Evolutionary conservation across 495 filamentous ascomycete species (phyloP).

Genomic region (Amorphotheca resinae): DNA sequence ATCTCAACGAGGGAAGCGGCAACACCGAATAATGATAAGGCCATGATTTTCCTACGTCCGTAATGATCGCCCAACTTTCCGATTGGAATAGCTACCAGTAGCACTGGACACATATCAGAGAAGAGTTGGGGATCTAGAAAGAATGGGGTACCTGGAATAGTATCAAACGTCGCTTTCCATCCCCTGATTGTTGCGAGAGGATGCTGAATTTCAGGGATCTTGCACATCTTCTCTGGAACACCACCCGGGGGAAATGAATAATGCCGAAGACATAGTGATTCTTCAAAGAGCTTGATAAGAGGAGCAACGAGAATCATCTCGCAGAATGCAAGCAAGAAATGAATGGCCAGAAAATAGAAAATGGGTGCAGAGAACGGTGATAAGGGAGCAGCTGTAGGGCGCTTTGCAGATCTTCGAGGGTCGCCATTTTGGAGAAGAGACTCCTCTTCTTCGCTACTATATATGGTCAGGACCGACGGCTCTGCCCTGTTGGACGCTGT

Average conservation of each 20-base stretch:
- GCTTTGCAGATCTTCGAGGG: background rate
- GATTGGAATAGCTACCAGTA: slow-evolving; percentile 17
- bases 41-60: slow-evolving; percentile 15
- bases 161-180: slow-evolving; percentile 19
- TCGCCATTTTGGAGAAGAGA: background rate
- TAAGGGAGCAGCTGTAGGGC: background rate
- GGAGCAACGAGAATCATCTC: slow-evolving; percentile 19
- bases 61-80: slow-evolving; percentile 16
- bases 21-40: slow-evolving; percentile 13
- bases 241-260: slow-evolving; percentile 12
- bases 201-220: slow-evolving; percentile 14
- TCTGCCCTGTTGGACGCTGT: too few species aligned
- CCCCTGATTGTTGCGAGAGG: slow-evolving; percentile 16
- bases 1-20: slow-evolving; percentile 10
- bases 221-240: slow-evolving; percentile 10
- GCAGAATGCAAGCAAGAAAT: slow-evolving; percentile 17
- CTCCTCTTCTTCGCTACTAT: background rate
- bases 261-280: slow-evolving; percentile 12
- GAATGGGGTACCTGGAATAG: slow-evolving; percentile 12
- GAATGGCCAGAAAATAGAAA: slow-evolving; percentile 18
- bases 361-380: slow-evolving; percentile 1
- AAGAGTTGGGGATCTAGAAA: background rate
- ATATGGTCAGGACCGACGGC: background rate
- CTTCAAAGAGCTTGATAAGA: slow-evolving; percentile 16
- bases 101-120: slow-evolving; percentile 11